These are phyloP conservation scores for Clarireedia monteithiana DNA, from an alignment of 2,329 filamentous ascomycete genomes.

Conservation along the genomic window DNA sequence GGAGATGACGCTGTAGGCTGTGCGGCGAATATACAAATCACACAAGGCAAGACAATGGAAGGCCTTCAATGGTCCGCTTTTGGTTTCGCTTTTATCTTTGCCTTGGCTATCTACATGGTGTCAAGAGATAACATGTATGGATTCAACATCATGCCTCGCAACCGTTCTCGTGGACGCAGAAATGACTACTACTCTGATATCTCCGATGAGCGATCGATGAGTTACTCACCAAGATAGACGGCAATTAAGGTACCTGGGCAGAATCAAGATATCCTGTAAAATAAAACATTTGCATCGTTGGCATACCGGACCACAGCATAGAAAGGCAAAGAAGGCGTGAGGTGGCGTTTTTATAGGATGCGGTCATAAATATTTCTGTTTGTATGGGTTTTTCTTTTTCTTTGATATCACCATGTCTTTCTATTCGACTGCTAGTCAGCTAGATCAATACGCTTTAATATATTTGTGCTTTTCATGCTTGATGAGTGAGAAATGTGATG, in stretches of 20 bases:
- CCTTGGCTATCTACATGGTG: slow-evolving; percentile 2
- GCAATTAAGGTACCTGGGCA: neutral
- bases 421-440: neutral
- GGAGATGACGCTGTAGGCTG: neutral
- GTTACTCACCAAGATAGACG: neutral
- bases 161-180: slow-evolving; percentile 1
- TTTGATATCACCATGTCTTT: neutral
- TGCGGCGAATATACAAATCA: neutral
- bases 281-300: neutral
- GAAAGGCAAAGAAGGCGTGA: neutral
- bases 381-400: neutral
- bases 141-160: neutral
- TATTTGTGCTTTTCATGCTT: no score
- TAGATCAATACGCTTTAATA: neutral
- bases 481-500: no score
- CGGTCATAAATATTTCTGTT: neutral
- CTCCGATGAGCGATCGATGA: neutral
- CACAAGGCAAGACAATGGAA: neutral
- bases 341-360: neutral
- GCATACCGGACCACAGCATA: neutral
- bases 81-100: slow-evolving; percentile 1
- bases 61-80: slow-evolving; percentile 2
- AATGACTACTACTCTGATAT: neutral
- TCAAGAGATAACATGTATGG: slow-evolving; percentile 4
- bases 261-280: neutral